Evolutionary conservation across 2,329 filamentous ascomycete genomes (phyloP), one percentile per base, ranked within the genome.

Genomic region (Pseudogymnoascus sp.): DNA sequence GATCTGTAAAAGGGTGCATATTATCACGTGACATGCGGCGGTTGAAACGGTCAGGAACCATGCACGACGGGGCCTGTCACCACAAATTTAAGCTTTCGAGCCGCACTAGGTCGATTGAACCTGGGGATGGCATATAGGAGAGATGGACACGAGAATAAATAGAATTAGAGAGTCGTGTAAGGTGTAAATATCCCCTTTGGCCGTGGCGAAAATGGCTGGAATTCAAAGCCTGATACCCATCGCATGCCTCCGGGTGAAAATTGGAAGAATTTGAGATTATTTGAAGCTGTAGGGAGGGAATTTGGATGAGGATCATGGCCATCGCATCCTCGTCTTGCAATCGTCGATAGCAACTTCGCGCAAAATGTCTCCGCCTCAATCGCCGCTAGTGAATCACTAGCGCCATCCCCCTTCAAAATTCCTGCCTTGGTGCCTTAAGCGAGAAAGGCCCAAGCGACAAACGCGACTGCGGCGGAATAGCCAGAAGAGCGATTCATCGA

Each of bases 41-140:
- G 50, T 56, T 4, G 25, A 56, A 14, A 28, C 11, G 50, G 47
- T 21, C 50, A 56, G 50, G 50, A 56, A 56, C 50, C 50, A 56
- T 33, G 50, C 50, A 56, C 44, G 47, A 28, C 8, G 8, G 25
- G 23, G 2, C 25, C 47, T 56, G 47, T 56, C 47, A 56, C 47
- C 47, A 56, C 3, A 25, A 31, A 56, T 33, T 33, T 62, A 62
- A 62, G 61, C 61, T 62, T 62, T 62, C 44, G 44, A 62, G 61
- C 61, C 61, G 61, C 61, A 62, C 44, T 62, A 56, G 50, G 11
- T 10, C 50, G 7, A 56, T 56, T 56, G 50, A 56, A 56, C 25
- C 25, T 56, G 50, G 50, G 28, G 50, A 33, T 33, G n/a, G 50
- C 25, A 33, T 56, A 33, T 56, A 7, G 23, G 28, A 59, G 61